Base-by-base conservation (phyloP, 2,329 filamentous ascomycete species). In the Fusarium chuoi region DNA sequence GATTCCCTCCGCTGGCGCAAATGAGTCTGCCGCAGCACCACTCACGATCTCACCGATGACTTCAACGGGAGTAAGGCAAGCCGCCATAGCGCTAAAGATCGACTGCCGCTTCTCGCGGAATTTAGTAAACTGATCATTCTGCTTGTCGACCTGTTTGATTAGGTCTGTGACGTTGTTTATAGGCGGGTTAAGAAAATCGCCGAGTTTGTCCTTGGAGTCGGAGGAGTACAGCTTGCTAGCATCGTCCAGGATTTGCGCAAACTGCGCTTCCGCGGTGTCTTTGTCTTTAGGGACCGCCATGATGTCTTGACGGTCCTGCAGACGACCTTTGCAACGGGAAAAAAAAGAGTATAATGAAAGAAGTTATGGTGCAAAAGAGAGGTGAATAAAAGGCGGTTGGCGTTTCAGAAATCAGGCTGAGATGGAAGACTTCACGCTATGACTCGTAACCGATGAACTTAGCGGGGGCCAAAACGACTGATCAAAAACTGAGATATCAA, bases 1-100 rank as follows among this genome's bases (percentile, higher is more conserved):
- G 57, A 86, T 83, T 35, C 79, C 77, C 52, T 83, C 79, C 6
- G 82, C 81, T 0, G 85, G 84, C 5, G 84, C 78, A 65, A 87
- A 86, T 7, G 79, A 79, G 12, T 83, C 81, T 18, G 78, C 75
- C 4, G 82, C 81, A 1, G 79, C 81, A 13, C 83, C 83, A 15
- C 81, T 78, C 22, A 82, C 78, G 15, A 84, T 78, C 35, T 82
- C 80, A 2, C 84, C 84, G 22, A 86, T 78, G 11, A 81, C 56
- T 69, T 86, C 83, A 20, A 86, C 73, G 3, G 85, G 84, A 17
- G 72, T 68, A 15, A 84, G 75, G 8, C 81, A 79, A 0, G 76
- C 71, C 4, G 77, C 67, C 48, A 85, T 57, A 26, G 77, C 79
- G 46, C 80, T 75, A 54, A 84, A 84, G 36, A 85, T 67, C 22